These are phyloP conservation scores for Meira miltonrushii DNA, from an alignment of 1,284 basidiomycete species.

Conservation along the genomic window DNA sequence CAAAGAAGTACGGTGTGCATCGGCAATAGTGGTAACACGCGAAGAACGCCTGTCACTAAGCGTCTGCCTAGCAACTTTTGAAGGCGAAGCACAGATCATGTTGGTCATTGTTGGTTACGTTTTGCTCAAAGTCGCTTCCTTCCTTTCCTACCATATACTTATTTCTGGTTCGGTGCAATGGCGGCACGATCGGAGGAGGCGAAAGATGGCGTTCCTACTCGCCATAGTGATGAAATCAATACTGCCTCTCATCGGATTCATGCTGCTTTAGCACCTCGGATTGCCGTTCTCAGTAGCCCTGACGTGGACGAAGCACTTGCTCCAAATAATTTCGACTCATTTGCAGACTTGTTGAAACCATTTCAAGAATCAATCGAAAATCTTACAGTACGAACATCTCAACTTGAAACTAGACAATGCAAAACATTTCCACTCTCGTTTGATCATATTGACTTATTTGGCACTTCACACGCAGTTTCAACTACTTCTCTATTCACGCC, in stretches of 20 bases:
- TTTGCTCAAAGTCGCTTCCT: too few species aligned
- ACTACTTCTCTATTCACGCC: slow-evolving; percentile 6
- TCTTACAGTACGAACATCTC: slow-evolving; percentile 39
- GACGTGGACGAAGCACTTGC: slow-evolving; percentile 32
- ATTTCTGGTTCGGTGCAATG: too few species aligned
- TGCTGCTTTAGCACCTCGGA: slow-evolving; percentile 38
- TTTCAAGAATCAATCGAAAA: slow-evolving; percentile 34
- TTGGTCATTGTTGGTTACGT: too few species aligned
- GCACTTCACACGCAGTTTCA: background rate
- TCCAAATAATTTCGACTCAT: slow-evolving; percentile 30
- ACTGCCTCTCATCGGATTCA: slow-evolving; percentile 21
- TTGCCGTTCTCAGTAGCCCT: slow-evolving; percentile 38
- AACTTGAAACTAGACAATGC: slow-evolving; percentile 36
- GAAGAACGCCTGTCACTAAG: too few species aligned
- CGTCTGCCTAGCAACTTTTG: too few species aligned
- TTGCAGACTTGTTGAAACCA: slow-evolving; percentile 38
- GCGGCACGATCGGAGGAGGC: too few species aligned
- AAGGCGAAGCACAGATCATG: too few species aligned
- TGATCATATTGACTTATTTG: slow-evolving; percentile 33
- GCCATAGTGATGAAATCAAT: background rate
- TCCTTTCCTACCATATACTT: too few species aligned
- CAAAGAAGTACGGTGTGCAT: too few species aligned
- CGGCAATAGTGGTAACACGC: too few species aligned
- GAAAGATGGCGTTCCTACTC: too few species aligned
- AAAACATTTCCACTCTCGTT: slow-evolving; percentile 42